These are phyloP conservation scores for Ogataea populi-albae DNA, from an alignment of 805 yeast species.

Conservation along the genomic window DNA sequence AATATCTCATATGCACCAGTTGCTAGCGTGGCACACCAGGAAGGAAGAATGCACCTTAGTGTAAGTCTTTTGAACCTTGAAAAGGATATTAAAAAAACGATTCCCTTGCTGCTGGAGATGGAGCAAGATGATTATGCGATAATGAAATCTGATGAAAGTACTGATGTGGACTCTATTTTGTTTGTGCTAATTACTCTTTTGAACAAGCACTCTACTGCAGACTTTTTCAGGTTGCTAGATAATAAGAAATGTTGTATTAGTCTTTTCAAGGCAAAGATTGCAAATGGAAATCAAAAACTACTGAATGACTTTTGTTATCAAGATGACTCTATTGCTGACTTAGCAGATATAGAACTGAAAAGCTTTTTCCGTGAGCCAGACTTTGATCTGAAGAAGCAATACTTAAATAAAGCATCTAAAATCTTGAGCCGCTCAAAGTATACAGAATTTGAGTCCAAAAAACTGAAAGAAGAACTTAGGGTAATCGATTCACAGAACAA, in stretches of 20 bases:
- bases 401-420: conserved; percentile 29
- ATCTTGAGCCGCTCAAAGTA: conserved; percentile 33
- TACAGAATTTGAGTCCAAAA: conserved; percentile 35
- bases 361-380: conserved; percentile 21
- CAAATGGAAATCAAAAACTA: conserved; percentile 35
- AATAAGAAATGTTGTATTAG: conserved; percentile 40
- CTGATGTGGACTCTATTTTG: conserved; percentile 57
- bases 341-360: conserved; percentile 40
- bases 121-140: conserved; percentile 72
- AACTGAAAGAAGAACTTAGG: conserved; percentile 43
- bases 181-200: conserved; percentile 55
- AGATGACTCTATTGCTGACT: conserved; percentile 53
- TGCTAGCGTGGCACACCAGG: conserved; percentile 67
- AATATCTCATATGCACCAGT: conserved; percentile 58
- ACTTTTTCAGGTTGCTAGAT: conserved; percentile 65
- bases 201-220: conserved; percentile 56
- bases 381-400: conserved; percentile 21
- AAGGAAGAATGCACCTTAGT: conserved; percentile 74
- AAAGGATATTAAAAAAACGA: conserved; percentile 56
- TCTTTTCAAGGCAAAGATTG: conserved; percentile 35
- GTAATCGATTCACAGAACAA: conserved; percentile 43
- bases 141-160: conserved; percentile 58
- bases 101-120: conserved; percentile 63
- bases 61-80: conserved; percentile 67
- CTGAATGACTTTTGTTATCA: conserved; percentile 60